Evolutionary conservation across 2,329 filamentous ascomycete genomes (phyloP), one percentile per base, ranked within the genome.

Genomic region (Boeremia exigua): DNA sequence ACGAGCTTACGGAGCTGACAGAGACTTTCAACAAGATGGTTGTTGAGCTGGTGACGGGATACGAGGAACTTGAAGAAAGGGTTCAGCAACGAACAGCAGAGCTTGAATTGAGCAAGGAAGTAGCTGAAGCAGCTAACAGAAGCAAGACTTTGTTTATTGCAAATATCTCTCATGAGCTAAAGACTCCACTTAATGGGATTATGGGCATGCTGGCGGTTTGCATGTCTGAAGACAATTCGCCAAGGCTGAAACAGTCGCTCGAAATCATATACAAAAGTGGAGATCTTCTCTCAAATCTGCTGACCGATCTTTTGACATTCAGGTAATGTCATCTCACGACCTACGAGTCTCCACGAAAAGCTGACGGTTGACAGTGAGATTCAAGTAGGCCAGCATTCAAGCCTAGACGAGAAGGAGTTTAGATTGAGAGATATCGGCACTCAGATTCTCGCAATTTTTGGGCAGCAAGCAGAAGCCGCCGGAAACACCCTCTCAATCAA

Each of bases 81-180:
- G 93, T 96, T 0, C 86, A 86, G 5, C 87, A 93, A 72, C 84
- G 93, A 51, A 97, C 93, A 0, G 85, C 85, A 30, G 90, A 96
- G 74, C 81, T 42, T 96, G 0, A 91, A 96, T 69, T 85, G 91
- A 95, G 89, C 78, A 96, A 96, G 74, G 91, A 92, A 77, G 91
- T 92, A 1, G 93, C 93, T 1, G 93, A 96, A 74, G 89, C 91
- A n/a, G 93, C 93, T 3, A 96, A 96, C 66, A 90, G 96, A 77
- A 96, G 91, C 81, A 99, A 99, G 78, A 98, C 94, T 0, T 81
- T 98, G 8, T 98, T 98, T 78, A 95, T 99, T 60, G 95, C 95
- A 17, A 98, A 97, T 68, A 96, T 98, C 44, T 87, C 84, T 2
- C 87, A 89, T 62, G 87, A 98, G 75, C 81, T 99, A 30, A 96